phyloP scores from a whole-genome alignment of 306 rosid genomes.

The Hippophae gyantsensis region DNA sequence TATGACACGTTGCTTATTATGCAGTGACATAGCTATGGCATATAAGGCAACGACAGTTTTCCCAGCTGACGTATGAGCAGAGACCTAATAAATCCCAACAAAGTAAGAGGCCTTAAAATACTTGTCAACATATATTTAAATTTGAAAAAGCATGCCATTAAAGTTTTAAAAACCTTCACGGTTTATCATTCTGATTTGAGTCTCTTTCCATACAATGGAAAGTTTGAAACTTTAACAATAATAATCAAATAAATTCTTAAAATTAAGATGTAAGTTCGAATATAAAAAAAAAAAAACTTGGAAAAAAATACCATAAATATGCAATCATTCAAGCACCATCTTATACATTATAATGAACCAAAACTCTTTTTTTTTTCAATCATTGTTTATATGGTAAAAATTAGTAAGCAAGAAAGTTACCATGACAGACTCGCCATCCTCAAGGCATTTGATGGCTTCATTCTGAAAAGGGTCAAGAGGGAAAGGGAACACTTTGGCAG shows the following conservation, averaged over 20 bases:
- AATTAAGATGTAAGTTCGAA: no score
- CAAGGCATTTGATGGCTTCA: conserved; percentile 68
- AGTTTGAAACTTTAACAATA: no score
- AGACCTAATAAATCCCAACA: conserved; percentile 41
- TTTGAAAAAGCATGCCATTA: neutral
- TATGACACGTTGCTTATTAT: conserved; percentile 70
- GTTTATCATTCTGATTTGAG: no score
- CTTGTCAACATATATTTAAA: neutral
- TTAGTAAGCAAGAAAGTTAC: conserved; percentile 17
- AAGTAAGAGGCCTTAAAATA: neutral
- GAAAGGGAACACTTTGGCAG: conserved; percentile 79
- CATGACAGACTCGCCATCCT: conserved; percentile 72
- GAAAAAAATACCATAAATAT: neutral
- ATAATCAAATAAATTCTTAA: no score
- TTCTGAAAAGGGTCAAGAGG: conserved; percentile 83
- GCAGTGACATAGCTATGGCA: conserved; percentile 90
- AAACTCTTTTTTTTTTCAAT: neutral
- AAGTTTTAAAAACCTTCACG: neutral
- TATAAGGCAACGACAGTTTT: conserved; percentile 84
- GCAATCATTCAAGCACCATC: neutral
- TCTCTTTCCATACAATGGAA: no score
- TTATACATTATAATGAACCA: neutral
- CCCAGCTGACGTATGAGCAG: conserved; percentile 97
- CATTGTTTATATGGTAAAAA: neutral
- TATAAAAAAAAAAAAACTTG: neutral